phyloP scores from a whole-genome alignment of 1,284 basidiomycete species.

The Porogramme epimiltina region DNA sequence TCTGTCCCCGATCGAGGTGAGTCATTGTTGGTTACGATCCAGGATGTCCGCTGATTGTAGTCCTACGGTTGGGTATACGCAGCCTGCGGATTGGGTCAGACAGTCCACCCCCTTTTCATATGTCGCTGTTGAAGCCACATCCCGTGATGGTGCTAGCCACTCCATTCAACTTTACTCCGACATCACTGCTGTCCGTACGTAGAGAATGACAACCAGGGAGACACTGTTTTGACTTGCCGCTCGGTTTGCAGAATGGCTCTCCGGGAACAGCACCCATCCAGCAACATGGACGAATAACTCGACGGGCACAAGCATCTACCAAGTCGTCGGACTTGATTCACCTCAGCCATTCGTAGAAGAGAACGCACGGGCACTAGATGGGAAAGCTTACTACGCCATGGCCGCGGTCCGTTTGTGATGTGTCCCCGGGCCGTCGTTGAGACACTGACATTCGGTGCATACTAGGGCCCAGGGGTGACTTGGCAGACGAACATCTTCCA shows the following conservation, averaged over 20 bases:
- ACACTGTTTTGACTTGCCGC: slow-evolving; percentile 5
- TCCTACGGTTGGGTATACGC: not conserved
- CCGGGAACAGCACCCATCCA: slow-evolving; percentile 9
- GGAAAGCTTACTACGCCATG: slow-evolving; percentile 24
- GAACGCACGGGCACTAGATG: slow-evolving; percentile 24
- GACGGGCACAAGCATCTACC: slow-evolving; percentile 16
- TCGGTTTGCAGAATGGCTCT: slow-evolving; percentile 20
- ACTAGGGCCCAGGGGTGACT: slow-evolving; percentile 12
- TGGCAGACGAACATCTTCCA: slow-evolving; percentile 17
- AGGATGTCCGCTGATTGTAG: not conserved
- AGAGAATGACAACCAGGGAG: no score
- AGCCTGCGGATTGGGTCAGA: slow-evolving; percentile 34
- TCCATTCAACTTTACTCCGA: slow-evolving; percentile 37
- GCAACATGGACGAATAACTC: slow-evolving; percentile 17
- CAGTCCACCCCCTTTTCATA: slow-evolving; percentile 39
- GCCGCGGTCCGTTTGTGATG: slow-evolving; percentile 6
- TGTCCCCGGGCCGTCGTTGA: not conserved
- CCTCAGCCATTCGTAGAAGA: slow-evolving; percentile 18
- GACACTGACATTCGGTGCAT: not conserved
- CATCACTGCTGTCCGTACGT: slow-evolving; percentile 31
- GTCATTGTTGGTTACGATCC: no score
- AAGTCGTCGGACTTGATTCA: slow-evolving; percentile 15
- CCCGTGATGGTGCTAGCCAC: slow-evolving; percentile 33
- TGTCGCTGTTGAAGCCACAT: slow-evolving; percentile 29
- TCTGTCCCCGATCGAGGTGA: slow-evolving; percentile 26